Base-by-base conservation (phyloP, 805 yeast species). In the Cyberlindnera mississippiensis region DNA sequence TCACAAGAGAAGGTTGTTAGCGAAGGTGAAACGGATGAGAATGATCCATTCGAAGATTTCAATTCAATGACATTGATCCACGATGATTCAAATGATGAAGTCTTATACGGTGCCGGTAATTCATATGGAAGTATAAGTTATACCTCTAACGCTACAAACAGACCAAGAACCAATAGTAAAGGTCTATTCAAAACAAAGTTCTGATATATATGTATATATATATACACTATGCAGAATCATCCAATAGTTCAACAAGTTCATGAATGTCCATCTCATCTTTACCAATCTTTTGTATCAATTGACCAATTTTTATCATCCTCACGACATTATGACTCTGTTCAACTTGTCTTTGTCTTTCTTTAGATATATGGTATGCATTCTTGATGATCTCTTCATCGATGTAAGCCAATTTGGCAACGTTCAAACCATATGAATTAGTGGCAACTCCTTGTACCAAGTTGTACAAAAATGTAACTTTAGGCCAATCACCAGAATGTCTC, bases 371-470 rank as follows among this genome's bases (percentile, higher is more conserved):
- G 57, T 86, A 88, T 6, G 99, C 96, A 91, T 87, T 86, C 44
- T 77, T 73, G 40, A 93, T 79, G 38, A 93, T 91, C 55, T 88
- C 86, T 19, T 71, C 69, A 3, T 97, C 97, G 60, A 93, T 93
- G 51, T 85, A 82, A 11, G 93, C 98, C 24, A 91, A 76, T 63
- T 91, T 97, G 0, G 99, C 98, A 34, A 93, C 99, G 59, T 93
- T 96, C 39, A 93, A 86, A 55, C 99, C 99, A 68, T 93, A 93
- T 0, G 97, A 89, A 61, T 87, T 91, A 57, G 84, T 95, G 3
- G 95, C 82, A 32, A 88, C 76, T 4, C 99, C 99, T 2, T 85
- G 84, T 46, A 85, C 96, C 14, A 93, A 96, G 55, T 82, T 85
- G 66, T 93, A 93, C 52, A 93, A 68, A 45, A 93, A 72, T 0